Percentiles rank a stretch among this genome's conserved stretches.
Conservation (phyloP, 148 eudicot genomes). For the Nepenthes mirabilis region DNA sequence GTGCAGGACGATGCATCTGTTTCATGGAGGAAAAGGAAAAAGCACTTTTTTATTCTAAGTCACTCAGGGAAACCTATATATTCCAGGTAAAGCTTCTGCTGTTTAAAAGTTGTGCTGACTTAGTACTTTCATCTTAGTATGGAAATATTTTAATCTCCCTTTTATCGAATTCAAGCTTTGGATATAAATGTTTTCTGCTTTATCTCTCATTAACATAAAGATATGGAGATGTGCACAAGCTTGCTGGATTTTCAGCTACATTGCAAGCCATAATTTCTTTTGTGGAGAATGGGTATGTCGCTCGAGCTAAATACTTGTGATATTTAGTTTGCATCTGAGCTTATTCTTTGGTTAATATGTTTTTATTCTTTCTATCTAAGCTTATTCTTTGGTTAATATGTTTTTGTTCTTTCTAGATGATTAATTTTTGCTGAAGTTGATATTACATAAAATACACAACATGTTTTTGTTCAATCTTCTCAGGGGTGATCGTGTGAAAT, state of each 20-base stretch:
- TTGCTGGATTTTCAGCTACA: slow-evolving; percentile 96
- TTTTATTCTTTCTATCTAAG: neutral
- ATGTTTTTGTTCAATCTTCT: slow-evolving; percentile 7
- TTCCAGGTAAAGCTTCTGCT: slow-evolving; percentile 50
- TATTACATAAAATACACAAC: neutral
- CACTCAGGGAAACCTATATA: slow-evolving; percentile 95
- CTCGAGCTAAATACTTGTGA: slow-evolving; percentile 2
- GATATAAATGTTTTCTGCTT: slow-evolving; percentile 1
- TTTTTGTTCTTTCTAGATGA: neutral
- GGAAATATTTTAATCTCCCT: neutral
- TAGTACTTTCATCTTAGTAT: neutral
- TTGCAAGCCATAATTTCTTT: slow-evolving; percentile 95
- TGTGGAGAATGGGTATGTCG: slow-evolving; percentile 80
- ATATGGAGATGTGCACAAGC: slow-evolving; percentile 90
- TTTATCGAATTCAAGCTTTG: neutral
- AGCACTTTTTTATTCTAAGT: slow-evolving; percentile 79
- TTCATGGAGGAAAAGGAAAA: slow-evolving; percentile 94
- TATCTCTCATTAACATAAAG: slow-evolving; percentile 21
- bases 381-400: slow-evolving; percentile 1
- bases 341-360: slow-evolving; percentile 1
- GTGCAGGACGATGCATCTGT: slow-evolving; percentile 85
- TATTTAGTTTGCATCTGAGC: neutral
- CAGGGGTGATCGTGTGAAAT: slow-evolving; percentile 84
- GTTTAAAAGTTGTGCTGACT: neutral
- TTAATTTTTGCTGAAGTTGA: neutral